A percentile compares a stretch with the other conserved stretches of the same genome.
These are phyloP conservation scores for Entelexis paramagnoliae DNA, from an alignment of 1,139 yeast genomes.

Conservation along the genomic window DNA sequence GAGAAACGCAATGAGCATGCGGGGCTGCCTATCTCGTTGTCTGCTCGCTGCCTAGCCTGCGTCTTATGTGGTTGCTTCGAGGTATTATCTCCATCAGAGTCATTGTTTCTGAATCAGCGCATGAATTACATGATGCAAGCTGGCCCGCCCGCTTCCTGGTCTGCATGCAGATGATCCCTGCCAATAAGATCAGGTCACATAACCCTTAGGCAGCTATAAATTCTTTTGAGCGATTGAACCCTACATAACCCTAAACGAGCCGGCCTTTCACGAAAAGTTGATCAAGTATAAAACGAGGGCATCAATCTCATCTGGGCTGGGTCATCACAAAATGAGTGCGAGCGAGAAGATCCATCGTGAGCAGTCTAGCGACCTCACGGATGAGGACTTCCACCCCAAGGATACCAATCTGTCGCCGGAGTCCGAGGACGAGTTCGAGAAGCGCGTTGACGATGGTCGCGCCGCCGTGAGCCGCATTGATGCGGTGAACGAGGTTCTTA, in stretches of 20 bases:
- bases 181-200: not conserved
- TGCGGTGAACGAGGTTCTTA: slow-evolving; percentile 10
- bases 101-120: not conserved
- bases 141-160: not conserved
- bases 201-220: not conserved
- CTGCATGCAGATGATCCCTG: not conserved
- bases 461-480: slow-evolving; percentile 11
- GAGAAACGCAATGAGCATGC: too few species aligned
- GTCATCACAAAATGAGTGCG: not conserved
- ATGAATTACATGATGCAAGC: not conserved
- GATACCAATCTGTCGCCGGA: slow-evolving; percentile 39
- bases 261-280: not conserved
- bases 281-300: slow-evolving; percentile 1
- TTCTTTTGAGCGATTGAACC: not conserved
- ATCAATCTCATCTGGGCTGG: not conserved
- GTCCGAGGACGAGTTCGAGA: not conserved
- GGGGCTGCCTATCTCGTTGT: too few species aligned
- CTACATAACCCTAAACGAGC: not conserved
- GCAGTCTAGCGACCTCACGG: not conserved
- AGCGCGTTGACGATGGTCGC: slow-evolving; percentile 6
- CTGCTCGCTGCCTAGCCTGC: not conserved
- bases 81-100: not conserved
- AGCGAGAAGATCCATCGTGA: not conserved
- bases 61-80: not conserved
- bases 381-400: slow-evolving; percentile 1